Evolutionary conservation across 1,284 basidiomycete species (phyloP).

Genomic region (Boletus nobilissimus): DNA sequence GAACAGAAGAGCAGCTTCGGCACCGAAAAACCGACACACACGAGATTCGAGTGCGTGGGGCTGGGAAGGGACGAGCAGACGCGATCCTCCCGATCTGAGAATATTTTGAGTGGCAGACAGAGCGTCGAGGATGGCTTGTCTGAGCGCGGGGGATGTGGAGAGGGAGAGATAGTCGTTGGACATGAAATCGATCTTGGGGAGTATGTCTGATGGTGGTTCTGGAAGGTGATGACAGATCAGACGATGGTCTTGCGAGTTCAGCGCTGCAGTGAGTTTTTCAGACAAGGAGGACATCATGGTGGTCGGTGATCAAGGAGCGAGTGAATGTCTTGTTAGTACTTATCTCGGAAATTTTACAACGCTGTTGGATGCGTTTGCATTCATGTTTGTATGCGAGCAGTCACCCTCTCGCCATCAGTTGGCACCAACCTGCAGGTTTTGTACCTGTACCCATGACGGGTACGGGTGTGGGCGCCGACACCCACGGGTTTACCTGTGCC

Average conservation of each 20-base stretch:
- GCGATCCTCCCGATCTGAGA: constrained; percentile 91
- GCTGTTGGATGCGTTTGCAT: too few species aligned
- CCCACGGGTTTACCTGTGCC: too few species aligned
- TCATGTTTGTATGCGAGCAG: too few species aligned
- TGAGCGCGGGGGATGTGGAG: constrained; percentile 67
- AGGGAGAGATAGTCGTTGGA: constrained; percentile 97
- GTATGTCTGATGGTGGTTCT: constrained; percentile 26
- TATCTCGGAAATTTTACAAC: too few species aligned
- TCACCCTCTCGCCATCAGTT: too few species aligned
- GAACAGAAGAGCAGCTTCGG: constrained; percentile 83
- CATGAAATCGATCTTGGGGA: constrained; percentile 73
- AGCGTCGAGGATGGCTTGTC: constrained; percentile 64
- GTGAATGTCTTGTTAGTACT: too few species aligned
- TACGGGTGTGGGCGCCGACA: too few species aligned
- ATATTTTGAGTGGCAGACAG: constrained; percentile 65
- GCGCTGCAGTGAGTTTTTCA: constrained; percentile 57
- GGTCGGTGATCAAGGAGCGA: not conserved
- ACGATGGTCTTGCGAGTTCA: constrained; percentile 70
- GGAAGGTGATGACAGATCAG: constrained; percentile 71
- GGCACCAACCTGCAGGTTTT: too few species aligned
- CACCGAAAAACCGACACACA: constrained; percentile 70
- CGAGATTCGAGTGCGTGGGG: constrained; percentile 80
- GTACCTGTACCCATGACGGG: too few species aligned
- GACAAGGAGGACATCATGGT: constrained; percentile 49
- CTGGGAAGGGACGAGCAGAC: constrained; percentile 85